These are phyloP conservation scores for Cylindrotheca closterium DNA, from an alignment of 108 stramenopile genomes.

Conservation along the genomic window DNA sequence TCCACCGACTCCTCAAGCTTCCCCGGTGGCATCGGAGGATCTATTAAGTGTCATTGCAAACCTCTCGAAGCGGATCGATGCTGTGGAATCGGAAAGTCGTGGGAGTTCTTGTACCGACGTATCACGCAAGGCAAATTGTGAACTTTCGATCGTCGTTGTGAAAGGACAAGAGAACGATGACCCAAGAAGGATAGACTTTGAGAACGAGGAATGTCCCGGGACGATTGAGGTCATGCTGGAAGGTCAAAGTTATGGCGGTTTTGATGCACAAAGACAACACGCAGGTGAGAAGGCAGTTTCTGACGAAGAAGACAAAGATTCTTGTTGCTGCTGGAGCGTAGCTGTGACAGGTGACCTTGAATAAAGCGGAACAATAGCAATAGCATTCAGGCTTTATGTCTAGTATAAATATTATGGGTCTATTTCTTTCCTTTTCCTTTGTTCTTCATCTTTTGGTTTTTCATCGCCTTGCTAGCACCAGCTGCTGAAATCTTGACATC, in stretches of 20 bases:
- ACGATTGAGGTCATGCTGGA: neutral
- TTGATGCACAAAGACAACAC: neutral
- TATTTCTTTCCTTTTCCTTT: conserved; percentile 46
- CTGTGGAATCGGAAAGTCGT: neutral
- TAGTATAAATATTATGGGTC: no score
- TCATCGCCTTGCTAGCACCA: conserved; percentile 70
- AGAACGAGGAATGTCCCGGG: neutral
- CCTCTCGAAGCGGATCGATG: neutral
- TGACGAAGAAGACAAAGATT: neutral
- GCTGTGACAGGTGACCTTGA: neutral
- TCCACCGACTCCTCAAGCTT: neutral
- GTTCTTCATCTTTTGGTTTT: conserved; percentile 53
- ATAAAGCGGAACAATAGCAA: no score
- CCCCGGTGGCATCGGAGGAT: neutral
- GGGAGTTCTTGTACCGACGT: neutral
- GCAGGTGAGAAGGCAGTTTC: neutral
- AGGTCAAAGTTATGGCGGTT: no score
- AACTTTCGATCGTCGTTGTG: neutral
- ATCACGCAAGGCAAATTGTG: no score
- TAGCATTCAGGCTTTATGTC: no score
- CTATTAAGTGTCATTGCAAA: neutral
- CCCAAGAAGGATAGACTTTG: neutral
- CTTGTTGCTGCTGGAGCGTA: neutral
- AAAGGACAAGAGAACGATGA: neutral
- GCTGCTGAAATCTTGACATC: conserved; percentile 85